These are phyloP conservation scores for Botrytis porri DNA, from an alignment of 2,329 filamentous ascomycete genomes.

Conservation along the genomic window DNA sequence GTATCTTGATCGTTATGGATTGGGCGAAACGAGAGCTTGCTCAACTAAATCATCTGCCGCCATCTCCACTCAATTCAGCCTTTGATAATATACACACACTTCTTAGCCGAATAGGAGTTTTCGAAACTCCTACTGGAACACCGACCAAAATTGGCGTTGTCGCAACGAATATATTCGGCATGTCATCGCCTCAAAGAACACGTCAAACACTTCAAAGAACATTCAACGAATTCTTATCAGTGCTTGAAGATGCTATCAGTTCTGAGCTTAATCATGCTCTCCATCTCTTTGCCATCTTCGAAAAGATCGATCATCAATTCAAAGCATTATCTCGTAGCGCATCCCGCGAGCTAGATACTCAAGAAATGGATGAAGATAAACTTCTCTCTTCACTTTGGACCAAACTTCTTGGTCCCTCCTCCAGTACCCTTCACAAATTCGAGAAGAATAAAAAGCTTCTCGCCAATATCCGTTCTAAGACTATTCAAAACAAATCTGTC, in stretches of 20 bases:
- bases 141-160: slow-evolving; percentile 69
- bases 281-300: slow-evolving; percentile 83
- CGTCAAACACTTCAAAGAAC: slow-evolving; percentile 78
- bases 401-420: slow-evolving; percentile 73
- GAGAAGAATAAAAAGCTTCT: slow-evolving; percentile 85
- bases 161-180: slow-evolving; percentile 72
- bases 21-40: slow-evolving; percentile 86
- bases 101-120: slow-evolving; percentile 61
- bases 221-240: slow-evolving; percentile 81
- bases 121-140: slow-evolving; percentile 52
- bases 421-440: slow-evolving; percentile 77
- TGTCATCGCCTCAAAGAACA: slow-evolving; percentile 76
- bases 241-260: slow-evolving; percentile 85
- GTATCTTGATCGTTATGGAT: slow-evolving; percentile 92
- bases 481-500: slow-evolving; percentile 81
- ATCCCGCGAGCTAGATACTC: slow-evolving; percentile 75
- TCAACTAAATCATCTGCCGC: slow-evolving; percentile 60
- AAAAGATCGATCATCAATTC: slow-evolving; percentile 86
- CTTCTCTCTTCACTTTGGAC: slow-evolving; percentile 84
- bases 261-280: slow-evolving; percentile 79
- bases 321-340: slow-evolving; percentile 82
- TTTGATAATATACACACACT: slow-evolving; percentile 83
- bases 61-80: slow-evolving; percentile 63
- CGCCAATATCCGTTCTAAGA: slow-evolving; percentile 74
- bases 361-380: slow-evolving; percentile 78